Evolutionary conservation across 2,329 filamentous ascomycete species (phyloP), one percentile per base, ranked within the genome.

Genomic region (Venturia nashicola): DNA sequence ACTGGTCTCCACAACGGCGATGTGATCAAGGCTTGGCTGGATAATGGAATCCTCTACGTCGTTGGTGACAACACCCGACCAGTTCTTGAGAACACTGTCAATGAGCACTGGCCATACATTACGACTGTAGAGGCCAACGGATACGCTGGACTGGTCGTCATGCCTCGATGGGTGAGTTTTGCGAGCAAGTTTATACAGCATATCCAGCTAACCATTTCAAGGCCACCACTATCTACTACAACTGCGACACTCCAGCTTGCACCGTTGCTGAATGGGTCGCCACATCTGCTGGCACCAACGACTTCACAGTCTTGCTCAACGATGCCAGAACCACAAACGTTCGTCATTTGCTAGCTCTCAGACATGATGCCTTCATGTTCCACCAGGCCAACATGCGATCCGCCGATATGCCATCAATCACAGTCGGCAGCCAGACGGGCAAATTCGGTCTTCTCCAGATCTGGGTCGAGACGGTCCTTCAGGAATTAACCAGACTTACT

Each of bases 361-460:
- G 42, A 27, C 61, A 63, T 20, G 61, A 63, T 36, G 46, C 61
- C 2, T 62, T 62, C 61, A 63, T 63, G 61, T 63, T 63, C 32
- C 61, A 63, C 39, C 61, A 63, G 59, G 61, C 61, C 46, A 63
- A 63, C 61, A 55, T 63, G 46, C 23, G 61, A 5, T 34, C 36
- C 5, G 27, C 27, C 39, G 61, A 63, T 23, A 40, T 63, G 32
- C 34, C 34, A 18, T 7, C 46, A 2, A 27, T n/a, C 14, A 63
- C 48, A 27, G 39, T 59, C 59, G 61, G 61, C 32, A 9, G 5
- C n/a, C 40, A 46, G 11, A 59, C 48, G 5, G 61, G 61, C 27
- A 63, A 55, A 66, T 75, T 79, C 12, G 55, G 43, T 23, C 51
- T 63, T 3, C 46, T 63, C n/a, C 61, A 63, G n/a, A 27, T 20